Base-by-base conservation (phyloP, 495 filamentous ascomycete species). In the Aspergillus campestris region DNA sequence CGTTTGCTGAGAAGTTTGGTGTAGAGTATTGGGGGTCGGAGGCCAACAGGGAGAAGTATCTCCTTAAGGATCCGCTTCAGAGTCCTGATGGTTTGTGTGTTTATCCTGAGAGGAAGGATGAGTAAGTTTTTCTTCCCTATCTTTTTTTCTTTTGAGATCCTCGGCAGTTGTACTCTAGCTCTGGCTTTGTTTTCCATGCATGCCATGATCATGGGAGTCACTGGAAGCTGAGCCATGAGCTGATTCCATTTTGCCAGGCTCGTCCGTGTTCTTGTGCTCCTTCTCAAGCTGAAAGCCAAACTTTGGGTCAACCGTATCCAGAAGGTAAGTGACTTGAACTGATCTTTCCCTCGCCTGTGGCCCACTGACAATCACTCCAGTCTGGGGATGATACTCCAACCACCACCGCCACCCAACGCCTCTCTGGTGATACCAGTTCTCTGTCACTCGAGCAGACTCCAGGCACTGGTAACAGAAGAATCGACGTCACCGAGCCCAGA, bases 201-300 rank as follows among this genome's bases (percentile, higher is more conserved):
- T 15, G 31, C 7, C 6, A 40, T 39, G n/a, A 14, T 29, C 5
- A 24, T 24, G 5, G 43, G 13, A 18, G 11, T 14, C 18, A 12
- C n/a, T 12, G 34, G 36, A 35, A n/a, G 18, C 18, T 24, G 18
- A 24, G 18, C 18, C 18, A 2, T 24, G 1, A 4, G 18, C 15
- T 41, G 27, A 45, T 36, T 11, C 28, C 15, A 24, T 24, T 24
- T 2, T 13, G 29, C 10, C 30, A 51, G 49, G 31, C 42, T 51
- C 11, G 24, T 43, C 6, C 29, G 40, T 8, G 39, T 44, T 7
- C 6, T 51, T 12, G 30, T 24, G 12, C 34, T 51, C 6, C 33
- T 51, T 27, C 38, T 51, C 7, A 40, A 51, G 13, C 32, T 43
- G 1, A 51, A 51, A 15, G 43, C 49, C 0, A 51, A 47, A 7